Base-by-base conservation (phyloP, 1,139 yeast species). In the Candida neerlandica region DNA sequence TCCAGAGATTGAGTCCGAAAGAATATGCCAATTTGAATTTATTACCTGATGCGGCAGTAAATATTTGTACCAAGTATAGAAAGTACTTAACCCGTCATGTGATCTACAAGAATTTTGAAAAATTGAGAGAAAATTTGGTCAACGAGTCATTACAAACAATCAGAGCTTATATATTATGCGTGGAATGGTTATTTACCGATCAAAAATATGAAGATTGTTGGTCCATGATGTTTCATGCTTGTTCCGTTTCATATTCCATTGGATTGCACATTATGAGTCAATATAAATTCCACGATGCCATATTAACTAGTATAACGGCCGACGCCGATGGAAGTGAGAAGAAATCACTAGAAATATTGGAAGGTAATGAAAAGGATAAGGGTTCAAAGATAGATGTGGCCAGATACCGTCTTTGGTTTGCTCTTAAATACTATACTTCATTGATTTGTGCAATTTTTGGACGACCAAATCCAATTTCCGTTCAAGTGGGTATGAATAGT, bases 401-500 rank as follows among this genome's bases (percentile, higher is more conserved):
- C 9, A 66, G 77, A 48, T 71, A 76, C 33, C 73, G 78, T 45
- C 70, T 78, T 3, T 80, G 83, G 81, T 76, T 77, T 53, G 78
- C 80, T 1, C 67, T 80, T 49, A 75, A 79, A 51, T 70, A 74
- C 50, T 61, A 78, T 26, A 67, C 77, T 11, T 80, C 82, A 0
- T 78, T 78, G 38, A 61, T 80, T 11, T 79, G 84, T 58, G 76
- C 82, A 0, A 75, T 79, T 5, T 64, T 80, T 35, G 84, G 84
- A 3, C 65, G 85, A 53, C 84, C 85, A 10, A 80, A 79, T 54
- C 85, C 85, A 1, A 79, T 80, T 5, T 75, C 81, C 11, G 73
- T 80, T 48, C 76, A 79, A 53, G 75, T 79, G 37, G 76, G 75
- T 54, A 74, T 74, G 29, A 58, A 63, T 12, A 63, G 63, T 51